A percentile compares a stretch with the other conserved stretches of the same genome.
phyloP scores from a whole-genome alignment of 768 basidiomycete species.

The Panus rudis region DNA sequence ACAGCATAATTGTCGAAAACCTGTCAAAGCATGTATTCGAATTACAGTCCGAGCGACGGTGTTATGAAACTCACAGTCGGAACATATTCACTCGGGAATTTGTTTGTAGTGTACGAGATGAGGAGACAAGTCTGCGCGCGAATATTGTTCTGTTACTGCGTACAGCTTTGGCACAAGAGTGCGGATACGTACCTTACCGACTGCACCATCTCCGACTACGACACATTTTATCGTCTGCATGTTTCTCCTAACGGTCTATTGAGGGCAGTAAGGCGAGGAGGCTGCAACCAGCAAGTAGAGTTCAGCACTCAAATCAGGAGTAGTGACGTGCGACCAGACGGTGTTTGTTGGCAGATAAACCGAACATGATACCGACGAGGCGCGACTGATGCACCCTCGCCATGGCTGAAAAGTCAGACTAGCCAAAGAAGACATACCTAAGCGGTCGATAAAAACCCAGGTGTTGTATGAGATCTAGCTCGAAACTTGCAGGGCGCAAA shows the following conservation, averaged over 20 bases:
- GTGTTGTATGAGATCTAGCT: no score
- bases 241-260: slow-evolving; percentile 17
- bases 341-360: no score
- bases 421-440: no score
- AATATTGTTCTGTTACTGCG: slow-evolving; percentile 3
- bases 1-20: slow-evolving; percentile 98
- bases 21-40: slow-evolving; percentile 32
- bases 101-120: slow-evolving; percentile 97
- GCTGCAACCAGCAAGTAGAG: no score
- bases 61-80: slow-evolving; percentile 68
- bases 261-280: slow-evolving; percentile 4
- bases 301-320: no score
- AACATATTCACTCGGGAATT: slow-evolving; percentile 98
- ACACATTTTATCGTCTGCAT: slow-evolving; percentile 99
- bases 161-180: not conserved
- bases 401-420: no score
- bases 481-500: no score
- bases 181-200: slow-evolving; percentile 81
- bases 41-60: slow-evolving; percentile 16
- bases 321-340: no score
- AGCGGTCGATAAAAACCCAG: no score
- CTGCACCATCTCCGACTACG: slow-evolving; percentile 96
- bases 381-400: no score
- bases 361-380: no score
- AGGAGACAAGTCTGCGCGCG: slow-evolving; percentile 77